Base-by-base conservation (phyloP, 2,329 filamentous ascomycete species). In the Kalaharituber pfeilii region DNA sequence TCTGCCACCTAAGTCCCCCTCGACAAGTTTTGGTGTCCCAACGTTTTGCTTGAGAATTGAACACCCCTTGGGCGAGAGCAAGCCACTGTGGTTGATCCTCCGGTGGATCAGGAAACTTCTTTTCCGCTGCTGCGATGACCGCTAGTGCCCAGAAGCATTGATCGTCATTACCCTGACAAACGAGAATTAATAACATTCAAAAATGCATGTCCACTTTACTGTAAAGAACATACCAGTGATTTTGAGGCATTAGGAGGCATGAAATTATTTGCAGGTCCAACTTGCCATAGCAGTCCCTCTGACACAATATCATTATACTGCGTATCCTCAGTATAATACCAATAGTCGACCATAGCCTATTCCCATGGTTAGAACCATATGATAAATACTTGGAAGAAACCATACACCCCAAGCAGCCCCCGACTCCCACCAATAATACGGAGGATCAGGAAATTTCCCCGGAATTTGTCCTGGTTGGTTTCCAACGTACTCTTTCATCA, bases 1-100 rank as follows among this genome's bases (percentile, higher is more conserved):
- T 86, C 70, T 94, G 86, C 84, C 84, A 89, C 54, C 78, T 73
- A 49, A 91, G 69, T 3, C 86, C 86, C 57, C 86, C 86, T 25
- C 72, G 73, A 63, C 86, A 93, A 36, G 71, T 68, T 0, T 72
- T 69, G 0, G 70, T 73, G 65, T 88, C 80, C 86, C 86, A 91
- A 47, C 86, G 77, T 22, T 67, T 67, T 4, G 73, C 74, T 63
- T 87, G 81, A 44, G 76, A 75, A 66, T 87, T 80, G 73, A 85
- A 91, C 28, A 84, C 76, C 59, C 83, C 84, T 62, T 75, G 72
- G 6, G 77, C 77, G 25, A 91, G 73, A 24, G 81, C 71, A 18
- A 84, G 71, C 78, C 81, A 86, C 7, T 75, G 70, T 0, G 81
- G 80, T 33, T 77, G 68, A 15, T 73, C 71, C 0, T 66, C 66